Percentiles rank a stretch among this genome's conserved stretches.
These are phyloP conservation scores for Darksidea phi DNA, from an alignment of 495 filamentous ascomycete species.

Conservation along the genomic window DNA sequence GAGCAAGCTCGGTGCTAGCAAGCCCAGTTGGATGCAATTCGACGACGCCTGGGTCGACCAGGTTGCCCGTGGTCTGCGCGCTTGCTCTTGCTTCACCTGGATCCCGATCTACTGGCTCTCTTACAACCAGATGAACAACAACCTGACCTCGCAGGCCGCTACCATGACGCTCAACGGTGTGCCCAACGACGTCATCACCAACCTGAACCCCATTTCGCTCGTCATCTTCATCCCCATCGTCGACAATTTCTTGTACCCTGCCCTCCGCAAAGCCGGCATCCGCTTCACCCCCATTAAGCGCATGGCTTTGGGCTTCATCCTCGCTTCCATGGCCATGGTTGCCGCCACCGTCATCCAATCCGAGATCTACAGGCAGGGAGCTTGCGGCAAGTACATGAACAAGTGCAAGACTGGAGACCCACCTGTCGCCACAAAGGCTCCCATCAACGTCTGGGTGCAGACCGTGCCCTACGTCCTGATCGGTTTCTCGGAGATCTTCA, in stretches of 20 bases:
- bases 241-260: conserved; percentile 68
- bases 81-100: conserved; percentile 67
- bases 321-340: conserved; percentile 37
- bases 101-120: conserved; percentile 64
- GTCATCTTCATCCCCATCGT: conserved; percentile 78
- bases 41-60: conserved; percentile 75
- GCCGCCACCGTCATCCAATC: conserved; percentile 33
- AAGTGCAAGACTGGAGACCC: conserved; percentile 8
- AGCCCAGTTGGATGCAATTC: conserved; percentile 49
- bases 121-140: conserved; percentile 58
- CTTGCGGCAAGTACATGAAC: conserved; percentile 35
- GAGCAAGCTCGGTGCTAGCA: conserved; percentile 39
- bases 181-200: conserved; percentile 78
- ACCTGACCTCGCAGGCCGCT: conserved; percentile 72
- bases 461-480: conserved; percentile 64
- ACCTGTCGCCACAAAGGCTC: conserved; percentile 41
- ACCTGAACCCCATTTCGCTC: conserved; percentile 73
- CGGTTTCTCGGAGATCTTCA: conserved; percentile 72
- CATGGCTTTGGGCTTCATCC: conserved; percentile 61
- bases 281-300: conserved; percentile 72
- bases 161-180: conserved; percentile 69
- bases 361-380: conserved; percentile 34
- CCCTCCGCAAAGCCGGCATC: conserved; percentile 60
- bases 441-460: conserved; percentile 52
- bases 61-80: conserved; percentile 64